A percentile compares a stretch with the other conserved stretches of the same genome.
phyloP scores from a whole-genome alignment of 2,329 filamentous ascomycete genomes.

The Penicillium italicum region DNA sequence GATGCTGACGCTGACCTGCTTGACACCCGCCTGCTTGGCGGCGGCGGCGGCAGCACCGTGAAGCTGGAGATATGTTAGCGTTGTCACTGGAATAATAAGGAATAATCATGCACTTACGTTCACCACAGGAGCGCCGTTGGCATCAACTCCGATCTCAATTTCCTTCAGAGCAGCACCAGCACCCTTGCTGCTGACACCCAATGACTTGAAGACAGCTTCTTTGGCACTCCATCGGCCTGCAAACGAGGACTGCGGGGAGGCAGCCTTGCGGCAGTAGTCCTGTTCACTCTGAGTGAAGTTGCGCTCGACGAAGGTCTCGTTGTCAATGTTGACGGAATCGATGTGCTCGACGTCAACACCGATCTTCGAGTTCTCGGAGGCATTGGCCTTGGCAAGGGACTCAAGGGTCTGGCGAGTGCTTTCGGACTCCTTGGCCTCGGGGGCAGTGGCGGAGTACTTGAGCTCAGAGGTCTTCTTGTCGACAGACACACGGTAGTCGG shows the following conservation, averaged over 20 bases:
- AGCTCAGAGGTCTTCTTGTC: conserved; percentile 85
- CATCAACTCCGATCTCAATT: conserved; percentile 84
- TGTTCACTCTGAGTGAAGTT: conserved; percentile 89
- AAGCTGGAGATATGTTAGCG: conserved; percentile 55
- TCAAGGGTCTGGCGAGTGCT: conserved; percentile 74
- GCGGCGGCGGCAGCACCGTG: conserved; percentile 78
- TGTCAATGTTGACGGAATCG: conserved; percentile 81
- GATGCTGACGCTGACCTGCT: conserved; percentile 86
- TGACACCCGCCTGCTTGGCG: conserved; percentile 82
- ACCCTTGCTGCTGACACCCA: conserved; percentile 81
- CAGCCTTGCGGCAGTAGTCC: conserved; percentile 75
- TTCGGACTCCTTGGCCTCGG: conserved; percentile 59
- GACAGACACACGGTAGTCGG: conserved; percentile 75
- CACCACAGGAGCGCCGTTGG: conserved; percentile 78
- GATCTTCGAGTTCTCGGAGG: conserved; percentile 66
- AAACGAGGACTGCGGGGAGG: conserved; percentile 83
- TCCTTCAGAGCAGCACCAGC: conserved; percentile 87
- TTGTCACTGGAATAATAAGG: conserved; percentile 2
- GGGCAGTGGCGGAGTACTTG: conserved; percentile 66
- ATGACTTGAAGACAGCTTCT: conserved; percentile 96
- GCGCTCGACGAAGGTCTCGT: conserved; percentile 88
- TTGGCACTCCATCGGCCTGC: conserved; percentile 96
- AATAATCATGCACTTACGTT: conserved; percentile 59
- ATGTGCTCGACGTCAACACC: conserved; percentile 94
- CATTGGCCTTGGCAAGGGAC: conserved; percentile 65